These are phyloP conservation scores for Chalaropsis thielavioides DNA, from an alignment of 2,329 filamentous ascomycete species.

Conservation along the genomic window DNA sequence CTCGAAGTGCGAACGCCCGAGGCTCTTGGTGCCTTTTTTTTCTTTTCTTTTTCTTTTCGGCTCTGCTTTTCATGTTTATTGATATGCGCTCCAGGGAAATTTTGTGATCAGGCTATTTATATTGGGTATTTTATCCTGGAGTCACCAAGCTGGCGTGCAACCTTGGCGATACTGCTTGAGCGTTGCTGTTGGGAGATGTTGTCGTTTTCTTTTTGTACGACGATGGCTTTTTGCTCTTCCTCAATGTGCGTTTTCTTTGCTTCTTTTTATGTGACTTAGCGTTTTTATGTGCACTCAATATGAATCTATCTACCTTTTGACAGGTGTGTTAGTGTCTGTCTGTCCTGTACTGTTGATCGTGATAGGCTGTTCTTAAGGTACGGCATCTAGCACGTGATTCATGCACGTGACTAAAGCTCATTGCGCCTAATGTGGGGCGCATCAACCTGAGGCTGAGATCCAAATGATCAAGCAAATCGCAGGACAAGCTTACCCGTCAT, in stretches of 20 bases:
- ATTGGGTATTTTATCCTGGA: not conserved
- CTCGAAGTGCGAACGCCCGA: not conserved
- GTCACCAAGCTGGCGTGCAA: not conserved
- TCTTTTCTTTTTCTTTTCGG: constrained; percentile 14
- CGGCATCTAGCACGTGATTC: not conserved
- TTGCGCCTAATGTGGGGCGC: not conserved
- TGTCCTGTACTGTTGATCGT: too few species aligned
- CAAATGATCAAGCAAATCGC: not conserved
- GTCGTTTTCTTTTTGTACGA: not conserved
- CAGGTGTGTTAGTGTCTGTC: too few species aligned
- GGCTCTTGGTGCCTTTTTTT: not conserved
- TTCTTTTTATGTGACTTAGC: not conserved
- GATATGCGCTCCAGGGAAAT: not conserved
- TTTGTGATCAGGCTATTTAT: not conserved
- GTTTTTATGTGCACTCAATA: not conserved
- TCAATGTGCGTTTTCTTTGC: not conserved
- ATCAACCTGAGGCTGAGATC: not conserved
- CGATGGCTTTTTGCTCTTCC: not conserved
- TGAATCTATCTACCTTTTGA: not conserved
- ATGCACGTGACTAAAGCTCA: too few species aligned
- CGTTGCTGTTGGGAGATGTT: too few species aligned
- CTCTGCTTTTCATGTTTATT: not conserved
- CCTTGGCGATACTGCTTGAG: not conserved
- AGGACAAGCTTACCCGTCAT: not conserved
- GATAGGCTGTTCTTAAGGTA: not conserved